These are phyloP conservation scores for Colletotrichum plurivorum DNA, from an alignment of 2,329 filamentous ascomycete species.

Conservation along the genomic window DNA sequence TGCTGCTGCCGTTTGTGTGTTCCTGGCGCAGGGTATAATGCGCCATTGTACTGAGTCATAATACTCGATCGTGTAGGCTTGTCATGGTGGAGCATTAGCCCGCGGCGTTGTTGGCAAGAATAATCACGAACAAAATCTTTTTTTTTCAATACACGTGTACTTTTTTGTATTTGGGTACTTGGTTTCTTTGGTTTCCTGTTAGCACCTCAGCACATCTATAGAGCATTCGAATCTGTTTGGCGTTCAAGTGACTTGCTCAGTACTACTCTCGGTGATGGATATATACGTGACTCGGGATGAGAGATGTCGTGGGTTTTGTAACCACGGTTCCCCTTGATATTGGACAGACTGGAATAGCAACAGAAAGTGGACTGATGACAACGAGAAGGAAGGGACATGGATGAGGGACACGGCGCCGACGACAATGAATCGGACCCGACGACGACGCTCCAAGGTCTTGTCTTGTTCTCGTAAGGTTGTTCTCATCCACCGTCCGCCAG, in stretches of 20 bases:
- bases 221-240: no score
- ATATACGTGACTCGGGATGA: constrained; percentile 10
- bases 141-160: constrained; percentile 1
- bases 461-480: background rate
- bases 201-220: no score
- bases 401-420: constrained; percentile 11
- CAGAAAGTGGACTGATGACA: constrained; percentile 4
- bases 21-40: constrained; percentile 17
- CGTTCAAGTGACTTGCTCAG: no score
- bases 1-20: constrained; percentile 6
- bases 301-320: background rate
- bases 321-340: background rate
- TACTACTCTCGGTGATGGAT: background rate
- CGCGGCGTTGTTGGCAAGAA: constrained; percentile 20
- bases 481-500: background rate
- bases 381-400: constrained; percentile 4
- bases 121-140: constrained; percentile 4
- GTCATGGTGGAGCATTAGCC: constrained; percentile 21
- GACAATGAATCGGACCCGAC: constrained; percentile 14
- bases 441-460: background rate
- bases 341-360: constrained; percentile 18
- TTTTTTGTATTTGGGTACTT: background rate
- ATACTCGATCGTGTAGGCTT: constrained; percentile 35
- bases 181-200: no score
- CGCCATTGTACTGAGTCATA: constrained; percentile 40